Base-by-base conservation (phyloP, 2,329 filamentous ascomycete species). In the Teratosphaeria nubilosa region DNA sequence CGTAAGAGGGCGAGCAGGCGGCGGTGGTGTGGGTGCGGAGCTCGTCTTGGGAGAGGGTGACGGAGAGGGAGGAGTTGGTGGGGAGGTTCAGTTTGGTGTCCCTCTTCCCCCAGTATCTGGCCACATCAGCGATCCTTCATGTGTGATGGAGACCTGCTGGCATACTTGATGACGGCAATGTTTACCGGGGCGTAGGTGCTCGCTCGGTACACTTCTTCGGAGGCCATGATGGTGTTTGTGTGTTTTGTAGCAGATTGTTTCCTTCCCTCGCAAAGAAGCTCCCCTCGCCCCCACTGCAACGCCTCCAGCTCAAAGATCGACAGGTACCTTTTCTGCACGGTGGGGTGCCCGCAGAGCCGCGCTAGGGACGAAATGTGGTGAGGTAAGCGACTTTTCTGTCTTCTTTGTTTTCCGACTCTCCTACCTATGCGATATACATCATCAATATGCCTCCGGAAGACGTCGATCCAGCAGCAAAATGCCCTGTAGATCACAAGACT, bases 101-200 rank as follows among this genome's bases (percentile, higher is more conserved):
- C 62, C 94, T 89, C 78, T 99, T 99, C 68, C 95, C 94, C 94
- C 95, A 99, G 83, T 99, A 88, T 73, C 82, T 84, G 66, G 3
- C 6, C n/a, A 3, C 16, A 24, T 34, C 25, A 53, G n/a, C 51
- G 7, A 32, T 20, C 22, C 25, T 27, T 51, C 27, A 34, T 3
- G 25, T 22, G 10, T 13, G 41, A 20, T 56, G 52, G 37, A 58
- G 50, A 30, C 27, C 27, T 4, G 59, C 54, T 56, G 59, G 58
- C 52, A 67, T 76, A 95, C 88, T 97, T 97, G 78, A 97, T 94
- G 59, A 97, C 91, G 65, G 92, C 92, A 72, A 97, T 97, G 80
- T 97, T 97, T 71, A 97, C 92, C 14, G 92, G 94, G 48, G 94
- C 94, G 63, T 91, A 97, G 60, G 94, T 96, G 79, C 89, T 96